Conservation (phyloP, 2,329 filamentous ascomycete genomes). For the Colletotrichum tabaci region DNA sequence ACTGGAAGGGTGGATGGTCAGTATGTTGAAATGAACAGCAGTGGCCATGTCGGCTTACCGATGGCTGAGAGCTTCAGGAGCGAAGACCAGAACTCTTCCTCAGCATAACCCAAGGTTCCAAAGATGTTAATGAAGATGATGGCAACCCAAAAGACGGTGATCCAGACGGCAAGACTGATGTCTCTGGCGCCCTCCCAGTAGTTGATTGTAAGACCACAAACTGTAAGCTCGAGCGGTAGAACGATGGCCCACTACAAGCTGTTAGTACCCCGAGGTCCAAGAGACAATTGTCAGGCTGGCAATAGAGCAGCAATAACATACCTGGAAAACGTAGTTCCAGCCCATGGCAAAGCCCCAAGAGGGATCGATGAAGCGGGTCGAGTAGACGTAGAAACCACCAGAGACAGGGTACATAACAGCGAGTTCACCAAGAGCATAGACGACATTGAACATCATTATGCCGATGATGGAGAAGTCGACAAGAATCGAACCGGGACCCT, state of each 20-base stretch:
- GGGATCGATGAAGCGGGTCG: slow-evolving; percentile 70
- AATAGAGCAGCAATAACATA: not conserved
- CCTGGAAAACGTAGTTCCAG: slow-evolving; percentile 64
- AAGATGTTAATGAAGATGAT: slow-evolving; percentile 63
- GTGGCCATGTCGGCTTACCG: slow-evolving; percentile 43
- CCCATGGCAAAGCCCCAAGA: slow-evolving; percentile 68
- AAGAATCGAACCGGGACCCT: slow-evolving; percentile 54
- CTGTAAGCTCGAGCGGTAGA: slow-evolving; percentile 64
- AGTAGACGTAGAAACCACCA: slow-evolving; percentile 72
- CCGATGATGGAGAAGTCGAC: slow-evolving; percentile 65
- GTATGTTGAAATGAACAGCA: not conserved
- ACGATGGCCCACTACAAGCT: slow-evolving; percentile 58
- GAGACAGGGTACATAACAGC: slow-evolving; percentile 70
- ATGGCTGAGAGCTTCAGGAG: slow-evolving; percentile 65
- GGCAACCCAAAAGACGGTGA: slow-evolving; percentile 66
- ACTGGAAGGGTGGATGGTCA: slow-evolving; percentile 46
- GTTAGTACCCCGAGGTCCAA: not conserved
- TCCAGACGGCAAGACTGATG: slow-evolving; percentile 66
- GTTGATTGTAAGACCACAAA: slow-evolving; percentile 63
- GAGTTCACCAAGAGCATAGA: slow-evolving; percentile 73
- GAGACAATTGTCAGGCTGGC: not conserved
- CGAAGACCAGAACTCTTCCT: slow-evolving; percentile 71
- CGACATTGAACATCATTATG: slow-evolving; percentile 68
- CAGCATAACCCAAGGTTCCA: slow-evolving; percentile 63
- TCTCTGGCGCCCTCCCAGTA: slow-evolving; percentile 61